Evolutionary conservation across 352 stramenopile genomes (phyloP), one percentile per base, ranked within the genome.

Genomic region (Globisporangium uncinulatum): DNA sequence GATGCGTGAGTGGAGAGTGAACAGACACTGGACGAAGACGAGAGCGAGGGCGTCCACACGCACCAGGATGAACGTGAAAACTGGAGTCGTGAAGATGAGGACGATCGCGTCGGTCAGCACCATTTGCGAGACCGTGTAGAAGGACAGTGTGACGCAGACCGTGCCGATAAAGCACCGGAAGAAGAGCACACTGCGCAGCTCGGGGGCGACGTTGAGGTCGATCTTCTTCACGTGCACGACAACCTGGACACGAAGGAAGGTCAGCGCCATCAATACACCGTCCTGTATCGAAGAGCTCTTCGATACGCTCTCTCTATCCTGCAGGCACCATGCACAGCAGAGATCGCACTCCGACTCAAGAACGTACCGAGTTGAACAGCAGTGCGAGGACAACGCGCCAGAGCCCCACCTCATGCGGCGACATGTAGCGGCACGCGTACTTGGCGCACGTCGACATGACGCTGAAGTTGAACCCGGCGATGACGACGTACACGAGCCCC

Each of bases 51-150:
- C 11, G 7, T 41, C 10, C 9, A 21, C 24, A 21, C 54, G 20
- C 59, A 76, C 72, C 41, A 90, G 54, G 20, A 88, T 48, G 49
- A 88, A 87, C 3, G 77, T 87, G 50, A 79, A 67, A 17, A 86
- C 73, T 1, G 80, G 80, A 11, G 63, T 82, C 14, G 74, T 85
- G 34, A 87, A 84, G 37, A 87, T 79, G 62, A 90, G 76, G 7
- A 86, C 77, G 14, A 73, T 73, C 15, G 78, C 80, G 51, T 90
- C 80, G 0, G 80, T 81, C 21, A 90, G 66, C 19, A 87, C 78
- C 80, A 90, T 90, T 56, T 88, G 71, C 6, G 77, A 75, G 47
- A 88, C 69, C 1, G 77, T 72, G 47, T 86, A 90, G 55, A 85
- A 87, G 14, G 65, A 59, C 36, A 88, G 62, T 14, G 67, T 74